A percentile compares a stretch with the other conserved stretches of the same genome.
Evolutionary conservation across 805 yeast species (phyloP).

Genomic region (Starmerella vitae): DNA sequence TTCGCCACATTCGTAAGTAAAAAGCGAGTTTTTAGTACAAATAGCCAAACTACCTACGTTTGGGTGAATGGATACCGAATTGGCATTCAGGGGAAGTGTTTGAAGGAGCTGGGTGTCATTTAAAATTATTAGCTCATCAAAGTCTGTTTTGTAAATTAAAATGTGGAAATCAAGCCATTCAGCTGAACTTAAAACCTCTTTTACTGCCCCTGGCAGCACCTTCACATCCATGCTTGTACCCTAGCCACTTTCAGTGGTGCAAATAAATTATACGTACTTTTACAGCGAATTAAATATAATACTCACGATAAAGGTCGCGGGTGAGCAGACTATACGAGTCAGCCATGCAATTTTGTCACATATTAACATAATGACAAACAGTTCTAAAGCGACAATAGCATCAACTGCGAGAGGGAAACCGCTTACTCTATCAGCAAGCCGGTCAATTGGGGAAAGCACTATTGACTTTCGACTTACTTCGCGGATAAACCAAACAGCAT

Average conservation of each 20-base stretch:
- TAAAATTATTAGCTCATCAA: conserved; percentile 58
- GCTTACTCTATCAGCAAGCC: conserved; percentile 1
- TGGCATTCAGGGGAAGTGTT: conserved; percentile 57
- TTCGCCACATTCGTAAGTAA: conserved; percentile 20
- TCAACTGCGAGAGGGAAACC: background rate
- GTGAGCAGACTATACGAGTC: conserved; percentile 6
- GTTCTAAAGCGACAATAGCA: conserved; percentile 6
- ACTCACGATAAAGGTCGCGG: conserved; percentile 6
- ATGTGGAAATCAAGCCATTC: conserved; percentile 55
- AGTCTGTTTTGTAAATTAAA: conserved; percentile 69
- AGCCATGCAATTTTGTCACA: conserved; percentile 2
- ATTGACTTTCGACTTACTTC: conserved; percentile 4
- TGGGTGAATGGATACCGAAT: conserved; percentile 53
- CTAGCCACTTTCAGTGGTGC: too few relatives aligned
- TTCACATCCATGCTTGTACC: conserved; percentile 1
- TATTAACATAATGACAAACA: conserved; percentile 12
- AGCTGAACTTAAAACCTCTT: conserved; percentile 33
- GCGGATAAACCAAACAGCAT: conserved; percentile 1
- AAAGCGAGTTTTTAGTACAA: conserved; percentile 15
- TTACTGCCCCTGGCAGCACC: conserved; percentile 55
- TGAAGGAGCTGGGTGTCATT: conserved; percentile 46
- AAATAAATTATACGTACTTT: background rate
- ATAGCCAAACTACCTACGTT: conserved; percentile 38
- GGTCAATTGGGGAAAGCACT: conserved; percentile 9
- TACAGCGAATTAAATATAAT: background rate